Conservation (phyloP, 1,139 yeast species). For the Scheffersomyces titani region DNA sequence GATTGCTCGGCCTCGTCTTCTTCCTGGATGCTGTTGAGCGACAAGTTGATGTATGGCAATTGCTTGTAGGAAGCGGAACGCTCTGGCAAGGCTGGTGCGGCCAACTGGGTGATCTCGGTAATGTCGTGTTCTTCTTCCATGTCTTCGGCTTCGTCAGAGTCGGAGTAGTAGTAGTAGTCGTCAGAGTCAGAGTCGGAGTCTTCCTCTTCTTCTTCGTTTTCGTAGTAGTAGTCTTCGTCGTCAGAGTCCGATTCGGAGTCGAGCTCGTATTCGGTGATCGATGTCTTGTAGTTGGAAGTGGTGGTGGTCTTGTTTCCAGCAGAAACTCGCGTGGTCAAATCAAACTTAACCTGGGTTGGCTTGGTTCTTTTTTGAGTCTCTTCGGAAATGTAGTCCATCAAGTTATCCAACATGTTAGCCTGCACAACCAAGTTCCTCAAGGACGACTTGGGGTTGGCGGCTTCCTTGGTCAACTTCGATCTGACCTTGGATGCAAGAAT, state of each 20-base stretch:
- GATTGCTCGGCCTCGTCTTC: slow-evolving; percentile 30
- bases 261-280: slow-evolving; percentile 39
- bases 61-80: slow-evolving; percentile 15
- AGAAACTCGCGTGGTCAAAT: slow-evolving; percentile 5
- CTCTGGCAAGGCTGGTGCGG: slow-evolving; percentile 3
- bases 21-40: slow-evolving; percentile 19
- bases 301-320: slow-evolving; percentile 6
- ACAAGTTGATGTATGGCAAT: slow-evolving; percentile 27
- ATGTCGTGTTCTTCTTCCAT: slow-evolving; percentile 7
- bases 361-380: slow-evolving; percentile 32
- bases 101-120: background rate
- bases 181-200: slow-evolving; percentile 10
- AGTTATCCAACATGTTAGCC: slow-evolving; percentile 71
- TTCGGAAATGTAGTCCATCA: slow-evolving; percentile 55
- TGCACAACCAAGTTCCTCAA: slow-evolving; percentile 68
- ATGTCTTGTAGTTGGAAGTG: slow-evolving; percentile 16
- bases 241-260: slow-evolving; percentile 22
- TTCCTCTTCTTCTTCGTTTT: slow-evolving; percentile 4
- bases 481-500: slow-evolving; percentile 70
- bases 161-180: slow-evolving; percentile 33
- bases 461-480: slow-evolving; percentile 66
- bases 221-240: slow-evolving; percentile 8
- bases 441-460: slow-evolving; percentile 59
- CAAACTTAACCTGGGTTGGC: slow-evolving; percentile 11
- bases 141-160: slow-evolving; percentile 20